phyloP scores from a whole-genome alignment of 169 alveolate genomes.

The Pseudocohnilembus persalinus region DNA sequence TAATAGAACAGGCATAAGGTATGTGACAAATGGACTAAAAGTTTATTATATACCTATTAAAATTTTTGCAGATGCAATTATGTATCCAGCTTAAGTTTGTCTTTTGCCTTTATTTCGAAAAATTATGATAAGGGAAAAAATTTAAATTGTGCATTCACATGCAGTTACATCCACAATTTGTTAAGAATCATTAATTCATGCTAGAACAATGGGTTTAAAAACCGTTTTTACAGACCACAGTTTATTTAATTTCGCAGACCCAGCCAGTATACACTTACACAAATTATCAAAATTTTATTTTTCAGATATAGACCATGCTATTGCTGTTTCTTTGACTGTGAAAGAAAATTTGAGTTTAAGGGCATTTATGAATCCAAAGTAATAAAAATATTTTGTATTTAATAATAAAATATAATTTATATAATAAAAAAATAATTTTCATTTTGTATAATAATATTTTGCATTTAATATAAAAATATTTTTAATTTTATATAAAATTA shows the following conservation, averaged over 20 bases:
- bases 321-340: slow-evolving; percentile 94
- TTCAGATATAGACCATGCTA: slow-evolving; percentile 88
- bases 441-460: too few species aligned
- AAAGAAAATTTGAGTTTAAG: slow-evolving; percentile 96
- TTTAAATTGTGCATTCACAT: slow-evolving; percentile 96
- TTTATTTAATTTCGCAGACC: slow-evolving; percentile 95
- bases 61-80: slow-evolving; percentile 83
- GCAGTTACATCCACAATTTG: slow-evolving; percentile 87
- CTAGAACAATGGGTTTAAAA: slow-evolving; percentile 84
- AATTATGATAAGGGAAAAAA: slow-evolving; percentile 94
- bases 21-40: slow-evolving; percentile 97
- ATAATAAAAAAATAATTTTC: too few species aligned
- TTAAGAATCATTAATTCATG: slow-evolving; percentile 73
- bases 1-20: slow-evolving; percentile 95
- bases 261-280: slow-evolving; percentile 94
- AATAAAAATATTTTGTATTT: too few species aligned
- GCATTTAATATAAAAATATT: too few species aligned
- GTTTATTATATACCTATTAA: slow-evolving; percentile 95
- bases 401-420: too few species aligned
- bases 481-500: too few species aligned
- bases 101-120: slow-evolving; percentile 85
- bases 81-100: slow-evolving; percentile 69
- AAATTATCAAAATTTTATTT: slow-evolving; percentile 83
- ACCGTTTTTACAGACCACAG: slow-evolving; percentile 99
- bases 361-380: slow-evolving; percentile 93